Evolutionary conservation across 257 asterid species (phyloP), one percentile per base, ranked within the genome.

Genomic region (Rehmannia glutinosa): DNA sequence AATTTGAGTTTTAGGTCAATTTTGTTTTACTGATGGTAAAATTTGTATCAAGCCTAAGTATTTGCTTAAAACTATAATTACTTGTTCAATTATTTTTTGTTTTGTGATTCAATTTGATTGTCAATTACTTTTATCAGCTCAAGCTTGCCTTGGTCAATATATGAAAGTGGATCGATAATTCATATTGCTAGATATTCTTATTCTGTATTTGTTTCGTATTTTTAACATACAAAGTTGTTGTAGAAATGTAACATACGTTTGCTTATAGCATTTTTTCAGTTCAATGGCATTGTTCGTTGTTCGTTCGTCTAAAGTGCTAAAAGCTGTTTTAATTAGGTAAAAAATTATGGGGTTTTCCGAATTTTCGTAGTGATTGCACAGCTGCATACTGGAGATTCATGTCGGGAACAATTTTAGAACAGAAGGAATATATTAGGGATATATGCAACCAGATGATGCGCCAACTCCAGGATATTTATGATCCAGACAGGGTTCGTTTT

Each of bases 401-500:
- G 72, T 64, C 85, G 0, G 91, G 97, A 36, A 82, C 91, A 11
- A 63, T 59, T 72, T 24, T 69, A 43, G 91, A 92, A 49, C 91
- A 86, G 80, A 92, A 87, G 77, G 92, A 89, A 66, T 72, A 81
- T 58, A 77, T 92, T 46, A 77, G 85, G 6, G 88, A 84, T 19
- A 55, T 72, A 4, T 87, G 97, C 83, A 73, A 80, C 54, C 79
- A 83, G 64, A 87, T 89, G 90, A 75, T 92, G 84, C 62, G 70
- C 59, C 85, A 84, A 67, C 83, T 92, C 53, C 82, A 70, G 65
- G 86, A 79, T 66, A 63, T 78, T 54, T 90, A 81, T 70, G 96
- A 87, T 78, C 82, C 83, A 21, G 68, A 82, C 36, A 87, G 83
- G 86, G 98, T 92, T 75, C 15, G 57, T 35, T 35, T 8, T 61